Percentiles rank a stretch among this genome's conserved stretches.
These are phyloP conservation scores for Leucogyrophana mollusca DNA, from an alignment of 768 basidiomycete species.

Conservation along the genomic window DNA sequence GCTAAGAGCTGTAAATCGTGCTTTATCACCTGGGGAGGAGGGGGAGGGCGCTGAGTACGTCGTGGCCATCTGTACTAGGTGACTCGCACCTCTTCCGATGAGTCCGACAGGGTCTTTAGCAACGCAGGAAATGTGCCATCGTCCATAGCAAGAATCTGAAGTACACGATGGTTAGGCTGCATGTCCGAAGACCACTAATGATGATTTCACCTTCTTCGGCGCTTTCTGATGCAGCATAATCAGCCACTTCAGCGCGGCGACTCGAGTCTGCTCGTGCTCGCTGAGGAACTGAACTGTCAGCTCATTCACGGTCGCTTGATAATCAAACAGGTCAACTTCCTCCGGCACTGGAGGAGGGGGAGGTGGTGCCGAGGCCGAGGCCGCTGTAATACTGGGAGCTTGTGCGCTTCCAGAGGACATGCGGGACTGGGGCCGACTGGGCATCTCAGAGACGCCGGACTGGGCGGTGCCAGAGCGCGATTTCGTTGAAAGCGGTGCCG, in stretches of 20 bases:
- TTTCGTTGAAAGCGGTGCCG: conserved; percentile 33
- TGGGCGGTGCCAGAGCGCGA: conserved; percentile 24
- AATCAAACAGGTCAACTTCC: conserved; percentile 81
- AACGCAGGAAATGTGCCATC: conserved; percentile 96
- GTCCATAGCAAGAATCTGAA: conserved; percentile 89
- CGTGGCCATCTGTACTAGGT: neutral
- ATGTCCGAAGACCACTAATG: neutral
- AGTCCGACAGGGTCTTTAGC: conserved; percentile 93
- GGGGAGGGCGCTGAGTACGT: neutral
- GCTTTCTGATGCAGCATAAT: conserved; percentile 99
- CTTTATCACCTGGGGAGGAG: conserved; percentile 75
- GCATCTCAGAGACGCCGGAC: conserved; percentile 27
- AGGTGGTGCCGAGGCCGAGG: conserved; percentile 9
- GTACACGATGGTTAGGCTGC: conserved; percentile 3
- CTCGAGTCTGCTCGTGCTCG: conserved; percentile 94
- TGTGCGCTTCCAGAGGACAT: conserved; percentile 43
- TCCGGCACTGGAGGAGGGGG: conserved; percentile 34
- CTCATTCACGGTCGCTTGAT: conserved; percentile 89
- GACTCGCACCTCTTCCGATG: conserved; percentile 80
- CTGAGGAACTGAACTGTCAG: conserved; percentile 92
- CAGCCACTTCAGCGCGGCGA: conserved; percentile 95
- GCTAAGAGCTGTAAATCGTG: conserved; percentile 94
- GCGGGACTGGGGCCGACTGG: conserved; percentile 66
- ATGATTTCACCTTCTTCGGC: conserved; percentile 81
- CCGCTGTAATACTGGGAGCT: conserved; percentile 28